These are phyloP conservation scores for Nyctanthes arbortristis DNA, from an alignment of 257 asterid species.

Conservation along the genomic window DNA sequence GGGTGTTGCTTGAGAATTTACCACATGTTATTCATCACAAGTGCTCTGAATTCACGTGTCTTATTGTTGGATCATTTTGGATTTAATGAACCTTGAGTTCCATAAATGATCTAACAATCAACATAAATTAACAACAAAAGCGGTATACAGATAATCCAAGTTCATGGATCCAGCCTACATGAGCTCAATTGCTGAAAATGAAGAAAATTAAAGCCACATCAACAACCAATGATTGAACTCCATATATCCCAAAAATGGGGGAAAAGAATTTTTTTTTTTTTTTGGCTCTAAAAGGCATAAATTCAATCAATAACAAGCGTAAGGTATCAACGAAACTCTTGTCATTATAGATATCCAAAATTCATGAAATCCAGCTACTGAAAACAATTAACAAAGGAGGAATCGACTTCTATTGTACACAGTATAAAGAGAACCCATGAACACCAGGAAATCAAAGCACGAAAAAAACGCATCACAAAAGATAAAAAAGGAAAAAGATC, in stretches of 20 bases:
- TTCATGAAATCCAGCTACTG: not conserved
- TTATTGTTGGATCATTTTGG: not conserved
- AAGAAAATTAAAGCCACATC: not conserved
- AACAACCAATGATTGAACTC: no score
- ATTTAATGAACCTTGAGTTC: not conserved
- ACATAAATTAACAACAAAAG: not conserved
- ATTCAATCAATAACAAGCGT: no score
- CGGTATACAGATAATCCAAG: not conserved
- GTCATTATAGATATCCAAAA: not conserved
- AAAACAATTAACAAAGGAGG: not conserved
- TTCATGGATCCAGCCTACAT: not conserved
- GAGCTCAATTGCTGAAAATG: not conserved
- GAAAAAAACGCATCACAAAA: not conserved
- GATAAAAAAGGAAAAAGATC: not conserved
- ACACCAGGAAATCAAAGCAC: not conserved
- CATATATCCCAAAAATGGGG: not conserved
- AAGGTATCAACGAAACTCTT: no score
- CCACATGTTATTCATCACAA: not conserved
- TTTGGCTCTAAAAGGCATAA: not conserved
- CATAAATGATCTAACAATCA: not conserved
- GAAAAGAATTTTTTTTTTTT: not conserved
- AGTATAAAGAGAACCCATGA: not conserved
- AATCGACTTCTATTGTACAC: not conserved
- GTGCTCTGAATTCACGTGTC: not conserved
- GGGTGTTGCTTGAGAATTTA: not conserved